Evolutionary conservation across 805 yeast species (phyloP), one percentile per base, ranked within the genome.

Genomic region (Komagataella mondaviorum): DNA sequence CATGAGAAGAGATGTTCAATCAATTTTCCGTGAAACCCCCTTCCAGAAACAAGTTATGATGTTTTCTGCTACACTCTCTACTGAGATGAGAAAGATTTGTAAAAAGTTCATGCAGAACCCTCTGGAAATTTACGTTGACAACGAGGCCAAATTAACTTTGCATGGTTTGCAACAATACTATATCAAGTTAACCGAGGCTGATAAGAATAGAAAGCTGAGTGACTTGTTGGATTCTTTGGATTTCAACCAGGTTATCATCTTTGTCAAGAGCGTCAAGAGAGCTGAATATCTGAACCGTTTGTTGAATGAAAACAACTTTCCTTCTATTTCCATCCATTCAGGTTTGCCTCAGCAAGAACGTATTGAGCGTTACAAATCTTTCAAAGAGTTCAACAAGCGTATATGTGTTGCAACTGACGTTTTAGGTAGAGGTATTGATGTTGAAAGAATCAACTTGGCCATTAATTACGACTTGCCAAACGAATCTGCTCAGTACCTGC

Each of bases 1-100:
- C 63, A 91, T 91, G 99, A 87, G 99, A 77, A 84, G 96, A 69
- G 99, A 91, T 66, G 96, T 91, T 54, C 99, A 91, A 76, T 98
- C 91, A 67, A 86, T 93, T 57, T 91, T 93, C 82, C 84, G 96
- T 70, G 87, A 87, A 55, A 91, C 99, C 50, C 99, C 99, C 58
- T 95, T 87, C 71, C 96, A 91, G 69, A 91, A 91, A 72, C 99
- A 91, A 75, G 98, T 93, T 52, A 90, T 93, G 98, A 91, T 91
- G 96, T 91, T 91, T 71, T 86, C 96, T 55, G 99, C 99, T 58
- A 91, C 99, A 52, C 77, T 91, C 61, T 82, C 96, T 48, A 87
- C 80, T 66, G 98, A 91, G 66, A 88, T 91, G 63, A 86, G 96
- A 70, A 96, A 96, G 55, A 82, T 93, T 54, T 91, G 97, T 77